Evolutionary conservation across 2,329 filamentous ascomycete genomes (phyloP).

Genomic region (Drechslerella dactyloides): DNA sequence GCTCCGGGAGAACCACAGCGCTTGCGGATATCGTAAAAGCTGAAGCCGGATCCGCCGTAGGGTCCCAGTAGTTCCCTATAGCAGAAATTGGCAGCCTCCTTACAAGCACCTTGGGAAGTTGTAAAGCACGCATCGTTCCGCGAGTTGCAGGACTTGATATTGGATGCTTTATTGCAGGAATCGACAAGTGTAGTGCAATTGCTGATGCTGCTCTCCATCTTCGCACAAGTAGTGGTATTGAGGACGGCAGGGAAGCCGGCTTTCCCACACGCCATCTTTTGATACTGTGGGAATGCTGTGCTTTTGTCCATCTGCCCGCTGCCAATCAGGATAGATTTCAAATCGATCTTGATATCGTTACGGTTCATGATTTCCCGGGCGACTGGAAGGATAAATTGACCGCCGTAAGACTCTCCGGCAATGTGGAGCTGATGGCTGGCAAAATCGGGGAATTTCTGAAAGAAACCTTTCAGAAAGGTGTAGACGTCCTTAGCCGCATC

Average conservation of each 20-base stretch:
- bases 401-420: slow-evolving; percentile 91
- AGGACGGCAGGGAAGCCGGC: slow-evolving; percentile 91
- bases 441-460: slow-evolving; percentile 97
- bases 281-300: slow-evolving; percentile 93
- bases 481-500: slow-evolving; percentile 98
- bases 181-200: slow-evolving; percentile 88
- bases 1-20: slow-evolving; percentile 8
- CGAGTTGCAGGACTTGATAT: no score
- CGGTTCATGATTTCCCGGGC: slow-evolving; percentile 87
- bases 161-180: slow-evolving; percentile 71
- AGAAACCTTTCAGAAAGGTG: slow-evolving; percentile 94
- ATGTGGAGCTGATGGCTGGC: slow-evolving; percentile 96
- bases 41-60: slow-evolving; percentile 32
- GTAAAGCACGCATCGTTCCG: slow-evolving; percentile 8
- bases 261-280: slow-evolving; percentile 95
- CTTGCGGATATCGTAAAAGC: slow-evolving; percentile 11
- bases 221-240: slow-evolving; percentile 74
- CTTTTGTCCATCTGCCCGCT: slow-evolving; percentile 93
- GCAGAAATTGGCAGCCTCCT: slow-evolving; percentile 31
- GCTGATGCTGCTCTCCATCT: slow-evolving; percentile 90
- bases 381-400: slow-evolving; percentile 93
- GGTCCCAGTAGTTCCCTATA: slow-evolving; percentile 48
- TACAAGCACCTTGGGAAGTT: slow-evolving; percentile 50
- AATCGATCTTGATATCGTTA: slow-evolving; percentile 96
- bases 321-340: slow-evolving; percentile 91